Evolutionary conservation across 352 stramenopile genomes (phyloP).

Genomic region (Phytophthora rubi): DNA sequence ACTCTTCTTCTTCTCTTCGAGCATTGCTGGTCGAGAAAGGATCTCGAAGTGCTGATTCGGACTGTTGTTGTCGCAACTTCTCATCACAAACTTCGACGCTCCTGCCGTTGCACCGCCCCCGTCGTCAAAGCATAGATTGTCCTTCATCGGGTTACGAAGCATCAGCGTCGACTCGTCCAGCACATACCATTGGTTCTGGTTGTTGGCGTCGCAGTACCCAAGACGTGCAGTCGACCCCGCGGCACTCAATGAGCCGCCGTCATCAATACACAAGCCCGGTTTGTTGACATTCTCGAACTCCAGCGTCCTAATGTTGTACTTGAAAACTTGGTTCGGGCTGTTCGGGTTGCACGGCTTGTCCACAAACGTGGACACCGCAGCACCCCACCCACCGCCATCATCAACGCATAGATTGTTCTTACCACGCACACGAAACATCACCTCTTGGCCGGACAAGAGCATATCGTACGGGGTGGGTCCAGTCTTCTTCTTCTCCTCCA

Average conservation of each 20-base stretch:
- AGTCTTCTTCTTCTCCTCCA: constrained; percentile 20
- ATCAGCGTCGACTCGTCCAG: constrained; percentile 38
- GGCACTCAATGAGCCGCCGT: constrained; percentile 14
- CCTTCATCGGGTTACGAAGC: constrained; percentile 40
- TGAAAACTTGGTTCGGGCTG: constrained; percentile 31
- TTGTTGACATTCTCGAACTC: constrained; percentile 27
- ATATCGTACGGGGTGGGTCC: constrained; percentile 26
- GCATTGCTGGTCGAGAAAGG: constrained; percentile 8
- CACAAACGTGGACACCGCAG: constrained; percentile 24
- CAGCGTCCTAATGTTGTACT: constrained; percentile 19
- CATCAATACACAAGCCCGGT: constrained; percentile 27
- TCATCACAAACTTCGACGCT: constrained; percentile 17
- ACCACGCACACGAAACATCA: constrained; percentile 30
- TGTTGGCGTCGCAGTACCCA: constrained; percentile 30
- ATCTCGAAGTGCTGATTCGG: constrained; percentile 37
- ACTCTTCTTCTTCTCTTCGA: constrained; percentile 19
- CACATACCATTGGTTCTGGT: constrained; percentile 36
- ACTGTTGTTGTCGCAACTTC: constrained; percentile 23
- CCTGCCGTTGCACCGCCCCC: constrained; percentile 18
- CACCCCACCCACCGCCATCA: constrained; percentile 37
- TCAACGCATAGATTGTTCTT: constrained; percentile 46
- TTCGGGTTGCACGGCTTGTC: constrained; percentile 30
- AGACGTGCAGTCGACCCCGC: constrained; percentile 18
- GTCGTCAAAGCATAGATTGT: constrained; percentile 46
- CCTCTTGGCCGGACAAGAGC: constrained; percentile 24